Conservation (phyloP, 495 filamentous ascomycete species). For the Penicillium silybi region DNA sequence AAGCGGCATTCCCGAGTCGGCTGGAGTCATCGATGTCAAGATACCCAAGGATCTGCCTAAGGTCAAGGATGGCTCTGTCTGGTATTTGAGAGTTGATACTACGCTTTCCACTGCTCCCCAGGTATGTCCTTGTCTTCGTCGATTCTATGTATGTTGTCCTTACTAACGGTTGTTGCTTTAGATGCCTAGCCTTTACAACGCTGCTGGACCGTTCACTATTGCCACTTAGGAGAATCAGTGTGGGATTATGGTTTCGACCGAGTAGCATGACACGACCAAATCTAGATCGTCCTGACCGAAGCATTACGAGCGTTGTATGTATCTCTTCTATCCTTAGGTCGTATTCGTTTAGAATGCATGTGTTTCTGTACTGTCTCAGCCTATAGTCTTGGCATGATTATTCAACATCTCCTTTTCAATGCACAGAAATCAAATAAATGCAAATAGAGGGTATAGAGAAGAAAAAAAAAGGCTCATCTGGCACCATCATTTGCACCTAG, state of each 20-base stretch:
- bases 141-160: neutral
- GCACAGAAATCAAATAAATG: neutral
- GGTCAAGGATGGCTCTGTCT: slow-evolving; percentile 29
- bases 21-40: slow-evolving; percentile 22
- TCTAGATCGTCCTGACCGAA: neutral
- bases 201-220: slow-evolving; percentile 30
- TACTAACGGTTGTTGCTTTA: slow-evolving; percentile 7
- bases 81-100: slow-evolving; percentile 33
- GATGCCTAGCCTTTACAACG: slow-evolving; percentile 34
- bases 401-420: neutral
- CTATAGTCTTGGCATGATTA: neutral
- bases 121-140: slow-evolving; percentile 16
- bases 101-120: slow-evolving; percentile 29
- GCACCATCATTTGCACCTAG: neutral
- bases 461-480: no score
- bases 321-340: neutral
- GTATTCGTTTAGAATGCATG: neutral
- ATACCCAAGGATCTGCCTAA: slow-evolving; percentile 28
- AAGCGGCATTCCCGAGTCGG: slow-evolving; percentile 15
- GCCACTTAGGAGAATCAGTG: slow-evolving; percentile 4
- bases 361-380: neutral
- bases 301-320: neutral
- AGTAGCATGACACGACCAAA: neutral
- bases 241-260: neutral
- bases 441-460: neutral